Base-by-base conservation (phyloP, 1,284 basidiomycete species). In the Ustilago crameri region DNA sequence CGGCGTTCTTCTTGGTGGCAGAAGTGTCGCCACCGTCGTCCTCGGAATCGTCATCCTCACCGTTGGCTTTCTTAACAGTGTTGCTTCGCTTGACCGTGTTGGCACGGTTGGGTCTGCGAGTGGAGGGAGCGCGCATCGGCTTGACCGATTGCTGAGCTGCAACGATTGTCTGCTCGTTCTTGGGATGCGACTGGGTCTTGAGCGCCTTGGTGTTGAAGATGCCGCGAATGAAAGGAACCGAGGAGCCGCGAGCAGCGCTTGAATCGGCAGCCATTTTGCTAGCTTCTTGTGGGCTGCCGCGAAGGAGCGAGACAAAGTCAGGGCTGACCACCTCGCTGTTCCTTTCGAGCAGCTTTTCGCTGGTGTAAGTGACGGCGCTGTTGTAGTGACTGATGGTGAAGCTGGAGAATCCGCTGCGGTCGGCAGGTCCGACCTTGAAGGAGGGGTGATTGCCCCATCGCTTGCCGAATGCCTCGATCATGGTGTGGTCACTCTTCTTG, bases 351-450 rank as follows among this genome's bases (percentile, higher is more conserved):
- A 98, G 93, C 46, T 89, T 88, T 74, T 96, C 93, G 9, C 91
- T 88, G 0, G 92, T 93, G 84, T 99, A 98, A 0, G 92, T 92
- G 23, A 97, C 92, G 3, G 93, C 88, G 0, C 93, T 93, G 66
- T 91, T 91, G 84, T 89, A 98, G 83, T 98, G 95, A 81, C 90
- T 92, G 84, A 98, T 87, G 0, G 91, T 95, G 84, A 98, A 98
- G 0, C 92, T 91, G 0, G 91, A 90, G 83, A 87, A 90, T 7
- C 93, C 93, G 0, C 89, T 89, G 12, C 91, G 88, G 80, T 94
- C 78, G 12, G 69, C 67, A 5, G 72, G 67, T 15, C 76, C 78
- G 23, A 82, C 67, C 55, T 76, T 78, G 88, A 98, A 97, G 0
- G 90, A 91, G 0, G 91, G 88, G 81, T 98, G 94, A 78, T 93